Evolutionary conservation across 306 rosid genomes (phyloP).

Genomic region (Malus sieversii): DNA sequence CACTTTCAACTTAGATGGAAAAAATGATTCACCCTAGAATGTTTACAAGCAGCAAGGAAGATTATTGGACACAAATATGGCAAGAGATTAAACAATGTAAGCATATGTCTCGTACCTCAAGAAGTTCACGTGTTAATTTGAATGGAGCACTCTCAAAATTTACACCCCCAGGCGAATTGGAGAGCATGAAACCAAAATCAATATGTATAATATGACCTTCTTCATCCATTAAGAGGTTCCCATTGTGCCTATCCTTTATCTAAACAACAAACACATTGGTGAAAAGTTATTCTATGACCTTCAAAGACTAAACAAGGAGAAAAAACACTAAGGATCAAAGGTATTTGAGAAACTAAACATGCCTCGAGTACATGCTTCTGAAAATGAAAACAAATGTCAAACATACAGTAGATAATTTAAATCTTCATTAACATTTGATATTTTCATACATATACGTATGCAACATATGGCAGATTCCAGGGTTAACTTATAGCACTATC

Average conservation of each 20-base stretch:
- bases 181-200: constrained; percentile 99
- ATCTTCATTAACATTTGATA: not conserved
- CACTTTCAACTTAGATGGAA: not conserved
- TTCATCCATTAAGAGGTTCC: constrained; percentile 91
- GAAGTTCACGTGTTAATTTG: constrained; percentile 92
- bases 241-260: constrained; percentile 97
- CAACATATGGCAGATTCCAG: not conserved
- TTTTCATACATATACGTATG: not conserved
- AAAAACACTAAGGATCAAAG: not conserved
- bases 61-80: not conserved
- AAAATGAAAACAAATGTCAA: not conserved
- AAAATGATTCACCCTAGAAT: not conserved
- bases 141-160: constrained; percentile 99
- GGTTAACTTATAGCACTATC: not conserved
- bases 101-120: constrained; percentile 50
- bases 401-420: not conserved
- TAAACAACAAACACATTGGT: constrained; percentile 17
- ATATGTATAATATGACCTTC: constrained; percentile 98
- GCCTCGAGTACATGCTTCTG: not conserved
- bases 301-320: not conserved
- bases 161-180: constrained; percentile 98
- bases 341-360: not conserved
- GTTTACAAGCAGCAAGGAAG: not conserved
- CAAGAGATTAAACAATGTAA: not conserved
- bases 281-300: constrained; percentile 14